These are phyloP conservation scores for Endocalyx cinctus DNA, from an alignment of 2,329 filamentous ascomycete genomes.

Conservation along the genomic window DNA sequence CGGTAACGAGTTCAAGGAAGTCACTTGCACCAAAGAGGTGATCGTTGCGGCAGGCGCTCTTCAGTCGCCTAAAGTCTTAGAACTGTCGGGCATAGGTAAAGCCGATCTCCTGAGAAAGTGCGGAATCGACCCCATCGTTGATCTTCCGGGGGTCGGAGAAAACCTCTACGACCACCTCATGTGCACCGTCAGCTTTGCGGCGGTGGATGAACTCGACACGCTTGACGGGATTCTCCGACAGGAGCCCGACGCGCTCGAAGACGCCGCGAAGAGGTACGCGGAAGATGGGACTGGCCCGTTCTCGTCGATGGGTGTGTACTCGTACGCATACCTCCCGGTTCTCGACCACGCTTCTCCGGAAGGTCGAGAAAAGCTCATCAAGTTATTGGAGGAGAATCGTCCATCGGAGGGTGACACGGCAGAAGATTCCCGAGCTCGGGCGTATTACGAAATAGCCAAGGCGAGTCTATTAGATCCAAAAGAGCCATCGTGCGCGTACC, in stretches of 20 bases:
- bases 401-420: not conserved
- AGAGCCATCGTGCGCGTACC: slow-evolving; percentile 7
- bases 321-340: slow-evolving; percentile 9
- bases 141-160: slow-evolving; percentile 20
- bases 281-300: slow-evolving; percentile 2
- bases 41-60: slow-evolving; percentile 18
- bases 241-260: slow-evolving; percentile 5
- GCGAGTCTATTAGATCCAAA: slow-evolving; percentile 4
- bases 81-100: slow-evolving; percentile 16
- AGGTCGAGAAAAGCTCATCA: slow-evolving; percentile 1
- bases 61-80: slow-evolving; percentile 15
- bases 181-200: slow-evolving; percentile 7
- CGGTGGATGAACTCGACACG: slow-evolving; percentile 6
- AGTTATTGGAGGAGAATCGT: slow-evolving; percentile 2
- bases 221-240: slow-evolving; percentile 5
- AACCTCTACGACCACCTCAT: slow-evolving; percentile 16
- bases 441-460: slow-evolving; percentile 7
- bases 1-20: slow-evolving; percentile 10
- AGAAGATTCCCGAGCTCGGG: slow-evolving; percentile 1
- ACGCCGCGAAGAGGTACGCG: slow-evolving; percentile 6
- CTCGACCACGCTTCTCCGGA: slow-evolving; percentile 1
- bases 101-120: slow-evolving; percentile 13
- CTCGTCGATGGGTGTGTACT: slow-evolving; percentile 2
- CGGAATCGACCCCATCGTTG: slow-evolving; percentile 24
- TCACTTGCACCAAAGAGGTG: slow-evolving; percentile 14